Conservation (phyloP, 768 basidiomycete genomes). For the Tulasnella sp. region DNA sequence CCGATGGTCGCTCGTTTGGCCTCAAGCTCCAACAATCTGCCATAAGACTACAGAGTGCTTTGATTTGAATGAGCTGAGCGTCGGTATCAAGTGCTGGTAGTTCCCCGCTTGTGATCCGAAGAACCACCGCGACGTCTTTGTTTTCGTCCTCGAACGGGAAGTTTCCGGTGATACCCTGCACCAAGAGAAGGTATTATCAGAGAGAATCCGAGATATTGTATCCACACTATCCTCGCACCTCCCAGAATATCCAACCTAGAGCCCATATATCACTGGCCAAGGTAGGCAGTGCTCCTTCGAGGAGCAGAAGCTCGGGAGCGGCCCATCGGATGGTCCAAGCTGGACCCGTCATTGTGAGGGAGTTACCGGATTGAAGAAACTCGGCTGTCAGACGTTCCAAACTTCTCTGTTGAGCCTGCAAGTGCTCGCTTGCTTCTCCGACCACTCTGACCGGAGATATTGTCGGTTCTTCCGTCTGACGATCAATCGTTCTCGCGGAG, state of each 20-base stretch:
- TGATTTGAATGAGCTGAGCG: neutral
- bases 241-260: neutral
- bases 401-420: neutral
- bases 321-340: neutral
- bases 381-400: neutral
- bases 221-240: neutral
- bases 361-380: neutral
- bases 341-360: neutral
- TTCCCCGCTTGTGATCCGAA: neutral
- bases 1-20: neutral
- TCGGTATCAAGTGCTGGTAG: neutral
- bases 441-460: no score
- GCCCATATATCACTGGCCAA: neutral
- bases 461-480: neutral
- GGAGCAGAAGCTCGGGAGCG: neutral
- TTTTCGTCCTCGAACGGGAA: neutral
- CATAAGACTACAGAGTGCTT: neutral
- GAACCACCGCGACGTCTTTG: neutral
- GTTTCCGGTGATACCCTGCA: neutral
- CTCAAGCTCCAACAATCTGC: neutral
- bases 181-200: neutral
- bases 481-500: neutral
- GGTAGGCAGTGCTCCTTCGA: neutral
- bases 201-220: neutral
- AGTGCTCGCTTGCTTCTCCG: no score